Conservation (phyloP, 202 grass and related monocot species). For the Cymbopogon flexuosus region DNA sequence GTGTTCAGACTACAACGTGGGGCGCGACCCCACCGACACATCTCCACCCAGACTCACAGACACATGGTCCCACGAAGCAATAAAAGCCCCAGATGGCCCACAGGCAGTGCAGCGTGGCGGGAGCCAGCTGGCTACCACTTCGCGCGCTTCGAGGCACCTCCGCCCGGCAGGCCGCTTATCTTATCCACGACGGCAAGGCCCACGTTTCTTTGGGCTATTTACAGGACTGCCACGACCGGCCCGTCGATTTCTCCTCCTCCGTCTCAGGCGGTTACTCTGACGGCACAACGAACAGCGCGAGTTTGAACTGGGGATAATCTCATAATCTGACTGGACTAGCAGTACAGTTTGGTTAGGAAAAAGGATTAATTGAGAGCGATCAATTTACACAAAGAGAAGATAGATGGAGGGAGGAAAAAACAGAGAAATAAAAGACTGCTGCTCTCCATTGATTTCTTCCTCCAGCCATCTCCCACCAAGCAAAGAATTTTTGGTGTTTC, state of each 20-base stretch:
- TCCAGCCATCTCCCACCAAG: slow-evolving; percentile 15
- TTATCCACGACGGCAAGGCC: neutral
- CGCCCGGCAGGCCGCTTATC: neutral
- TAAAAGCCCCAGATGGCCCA: neutral
- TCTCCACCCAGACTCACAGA: neutral
- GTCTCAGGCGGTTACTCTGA: neutral
- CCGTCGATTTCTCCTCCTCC: neutral
- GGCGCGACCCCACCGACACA: slow-evolving; percentile 18
- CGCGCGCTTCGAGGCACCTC: slow-evolving; percentile 27
- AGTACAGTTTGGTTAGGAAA: neutral
- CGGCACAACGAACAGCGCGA: neutral
- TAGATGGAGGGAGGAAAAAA: neutral
- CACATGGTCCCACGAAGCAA: slow-evolving; percentile 19
- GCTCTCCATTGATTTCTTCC: slow-evolving; percentile 25
- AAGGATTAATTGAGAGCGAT: neutral
- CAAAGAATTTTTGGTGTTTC: slow-evolving; percentile 9
- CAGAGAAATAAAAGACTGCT: neutral
- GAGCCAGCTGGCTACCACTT: slow-evolving; percentile 38
- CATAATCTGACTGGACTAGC: neutral
- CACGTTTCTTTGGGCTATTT: neutral
- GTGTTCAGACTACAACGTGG: slow-evolving; percentile 33
- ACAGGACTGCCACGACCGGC: slow-evolving; percentile 25
- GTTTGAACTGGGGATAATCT: neutral
- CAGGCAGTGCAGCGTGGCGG: neutral
- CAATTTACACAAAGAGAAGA: slow-evolving; percentile 32